Evolutionary conservation across 768 basidiomycete genomes (phyloP).

Genomic region (Candolleomyces eurysporus): DNA sequence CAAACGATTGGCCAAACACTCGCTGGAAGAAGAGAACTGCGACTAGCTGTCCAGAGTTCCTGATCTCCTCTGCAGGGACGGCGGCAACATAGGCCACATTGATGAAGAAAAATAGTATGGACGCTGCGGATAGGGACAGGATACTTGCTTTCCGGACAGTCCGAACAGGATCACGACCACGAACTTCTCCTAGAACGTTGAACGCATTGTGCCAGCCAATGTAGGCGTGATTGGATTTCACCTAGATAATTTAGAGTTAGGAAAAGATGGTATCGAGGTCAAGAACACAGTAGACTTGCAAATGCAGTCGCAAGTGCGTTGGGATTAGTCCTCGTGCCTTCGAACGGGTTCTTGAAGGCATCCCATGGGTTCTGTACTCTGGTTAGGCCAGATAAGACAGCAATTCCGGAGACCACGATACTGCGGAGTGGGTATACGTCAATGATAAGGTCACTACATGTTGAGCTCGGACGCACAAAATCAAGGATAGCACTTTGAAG

Average conservation of each 20-base stretch:
- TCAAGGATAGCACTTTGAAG: slow-evolving; percentile 27
- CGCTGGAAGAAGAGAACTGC: slow-evolving; percentile 32
- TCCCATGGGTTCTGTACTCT: slow-evolving; percentile 50
- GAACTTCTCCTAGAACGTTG: slow-evolving; percentile 45
- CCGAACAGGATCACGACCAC: slow-evolving; percentile 36
- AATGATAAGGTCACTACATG: not conserved
- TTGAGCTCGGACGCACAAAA: slow-evolving; percentile 23
- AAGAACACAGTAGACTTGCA: slow-evolving; percentile 13
- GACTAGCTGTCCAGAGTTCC: slow-evolving; percentile 30
- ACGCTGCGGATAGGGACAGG: slow-evolving; percentile 38
- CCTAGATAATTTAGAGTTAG: slow-evolving; percentile 14
- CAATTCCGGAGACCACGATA: slow-evolving; percentile 54
- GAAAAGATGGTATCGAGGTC: not conserved
- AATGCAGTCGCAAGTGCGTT: slow-evolving; percentile 41
- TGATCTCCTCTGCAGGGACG: slow-evolving; percentile 32
- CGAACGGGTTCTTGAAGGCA: slow-evolving; percentile 57
- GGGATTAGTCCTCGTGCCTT: slow-evolving; percentile 43
- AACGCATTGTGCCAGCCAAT: slow-evolving; percentile 36
- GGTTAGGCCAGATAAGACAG: slow-evolving; percentile 56
- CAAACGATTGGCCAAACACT: slow-evolving; percentile 26
- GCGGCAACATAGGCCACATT: slow-evolving; percentile 39
- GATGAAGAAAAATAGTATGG: slow-evolving; percentile 44
- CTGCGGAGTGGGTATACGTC: slow-evolving; percentile 12
- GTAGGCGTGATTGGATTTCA: slow-evolving; percentile 33
- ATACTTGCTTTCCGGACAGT: slow-evolving; percentile 44